Evolutionary conservation across 225 moss, liverwort and hornwort genomes (phyloP), one percentile per base, ranked within the genome.

Genomic region (Polytrichum commune): DNA sequence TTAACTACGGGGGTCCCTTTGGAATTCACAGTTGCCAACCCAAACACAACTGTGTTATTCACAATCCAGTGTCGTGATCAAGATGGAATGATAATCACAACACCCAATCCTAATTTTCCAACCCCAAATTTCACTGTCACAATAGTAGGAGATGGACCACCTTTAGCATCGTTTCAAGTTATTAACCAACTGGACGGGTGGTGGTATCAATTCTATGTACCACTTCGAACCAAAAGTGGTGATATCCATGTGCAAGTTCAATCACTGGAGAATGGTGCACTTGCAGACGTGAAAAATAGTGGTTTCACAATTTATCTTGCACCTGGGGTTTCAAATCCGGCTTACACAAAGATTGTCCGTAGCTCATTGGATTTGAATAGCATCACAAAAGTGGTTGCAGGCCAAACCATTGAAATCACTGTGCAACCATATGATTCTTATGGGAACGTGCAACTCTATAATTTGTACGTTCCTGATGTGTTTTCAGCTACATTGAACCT

Each of bases 241-340:
- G 65, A 83, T 35, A 77, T 83, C 0, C 69, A 68, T 54, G 77
- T 89, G 0, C 32, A 78, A 7, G 78, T 89, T 33, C 78, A n/a
- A 25, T 74, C 71, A 5, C 18, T 24, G 25, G 70, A 76, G 28
- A 74, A 61, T 29, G 74, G 72, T 13, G 55, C 69, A 27, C 16
- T 63, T 0, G 62, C 62, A 9, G 74, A 74, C 22, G 20, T 77
- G 18, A 80, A 77, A 35, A 89, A 85, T 61, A 89, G 89, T 63
- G 85, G 89, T 27, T 89, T 89, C 20, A 83, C 80, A 3, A 70
- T 85, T 7, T 69, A 74, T 18, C 72, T 85, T 24, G 65, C 83
- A 38, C 89, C 83, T 18, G 57, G 67, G 27, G 7, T 60, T 19
- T 83, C 83, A 46, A 63, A 74, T 26, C 69, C 89, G 57, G 5